Evolutionary conservation across 345 rosid species (phyloP).

Genomic region (Noccaea bulbosa): DNA sequence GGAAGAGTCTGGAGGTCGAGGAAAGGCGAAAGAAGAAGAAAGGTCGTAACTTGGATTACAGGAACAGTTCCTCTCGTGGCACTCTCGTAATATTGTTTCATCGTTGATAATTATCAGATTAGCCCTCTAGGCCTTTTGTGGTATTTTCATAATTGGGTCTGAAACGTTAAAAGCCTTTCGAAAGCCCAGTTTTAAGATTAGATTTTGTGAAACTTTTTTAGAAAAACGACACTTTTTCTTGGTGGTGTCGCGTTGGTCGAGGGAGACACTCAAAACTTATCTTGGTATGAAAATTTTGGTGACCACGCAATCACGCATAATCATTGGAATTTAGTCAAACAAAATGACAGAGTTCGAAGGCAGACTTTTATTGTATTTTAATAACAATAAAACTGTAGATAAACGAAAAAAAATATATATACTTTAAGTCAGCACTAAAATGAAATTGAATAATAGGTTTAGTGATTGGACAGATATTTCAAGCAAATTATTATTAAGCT

Average conservation of each 20-base stretch:
- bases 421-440: too few relatives aligned
- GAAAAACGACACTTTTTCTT: too few relatives aligned
- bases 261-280: not conserved
- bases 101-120: not conserved
- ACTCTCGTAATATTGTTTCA: slow-evolving; percentile 9
- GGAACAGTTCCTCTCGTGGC: not conserved
- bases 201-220: too few relatives aligned
- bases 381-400: not conserved
- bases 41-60: slow-evolving; percentile 7
- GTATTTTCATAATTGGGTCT: not conserved
- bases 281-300: not conserved
- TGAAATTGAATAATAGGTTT: too few relatives aligned
- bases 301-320: not conserved
- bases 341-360: not conserved
- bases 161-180: not conserved
- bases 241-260: not conserved
- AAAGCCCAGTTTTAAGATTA: not conserved
- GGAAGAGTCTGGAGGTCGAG: slow-evolving; percentile 2
- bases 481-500: too few relatives aligned
- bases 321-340: not conserved
- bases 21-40: slow-evolving; percentile 33
- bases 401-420: too few relatives aligned
- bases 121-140: not conserved
- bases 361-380: not conserved
- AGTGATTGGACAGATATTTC: too few relatives aligned